Evolutionary conservation across 352 stramenopile species (phyloP), one percentile per base, ranked within the genome.

Genomic region (Globisporangium orthogonon): DNA sequence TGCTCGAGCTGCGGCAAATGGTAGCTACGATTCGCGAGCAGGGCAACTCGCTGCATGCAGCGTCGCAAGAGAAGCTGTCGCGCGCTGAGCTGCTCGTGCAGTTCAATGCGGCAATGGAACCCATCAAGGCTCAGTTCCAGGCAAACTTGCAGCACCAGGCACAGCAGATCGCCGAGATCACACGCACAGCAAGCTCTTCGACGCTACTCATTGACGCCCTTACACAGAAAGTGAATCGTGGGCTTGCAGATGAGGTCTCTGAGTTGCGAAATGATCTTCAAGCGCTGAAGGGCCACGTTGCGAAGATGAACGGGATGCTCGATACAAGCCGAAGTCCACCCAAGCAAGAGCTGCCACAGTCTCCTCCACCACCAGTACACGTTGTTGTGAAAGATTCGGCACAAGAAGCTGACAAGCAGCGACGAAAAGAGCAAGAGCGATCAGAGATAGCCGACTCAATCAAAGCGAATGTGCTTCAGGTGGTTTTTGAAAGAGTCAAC

Each of bases 41-140:
- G 43, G 66, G 67, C 18, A 91, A 89, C 59, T 69, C 68, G 7
- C 70, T 85, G 3, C 81, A 94, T 28, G 62, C 70, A 6, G 56
- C 74, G 28, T 64, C 83, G 5, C 80, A 94, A 44, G 83, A 94
- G 7, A 91, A 94, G 47, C 53, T 94, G 2, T 91, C 81, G 7
- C 61, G 81, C 1, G 76, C 71, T 7, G 81, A 94, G 57, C 62
- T 94, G 2, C 58, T 87, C 3, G 78, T 94, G 46, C 83, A 94
- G 48, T 91, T 94, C 60, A 91, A 91, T 43, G 76, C 81, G 17
- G 73, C 78, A 0, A 86, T 91, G 49, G 81, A 94, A 40, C 84
- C 81, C 0, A 82, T 91, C 50, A 94, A 91, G 52, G 81, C 80
- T 0, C 76, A 90, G 49, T 61, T 91, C 14, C 78, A 94, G 52